Evolutionary conservation across 495 filamentous ascomycete species (phyloP), one percentile per base, ranked within the genome.

Genomic region (Rostrohypoxylon terebratum): DNA sequence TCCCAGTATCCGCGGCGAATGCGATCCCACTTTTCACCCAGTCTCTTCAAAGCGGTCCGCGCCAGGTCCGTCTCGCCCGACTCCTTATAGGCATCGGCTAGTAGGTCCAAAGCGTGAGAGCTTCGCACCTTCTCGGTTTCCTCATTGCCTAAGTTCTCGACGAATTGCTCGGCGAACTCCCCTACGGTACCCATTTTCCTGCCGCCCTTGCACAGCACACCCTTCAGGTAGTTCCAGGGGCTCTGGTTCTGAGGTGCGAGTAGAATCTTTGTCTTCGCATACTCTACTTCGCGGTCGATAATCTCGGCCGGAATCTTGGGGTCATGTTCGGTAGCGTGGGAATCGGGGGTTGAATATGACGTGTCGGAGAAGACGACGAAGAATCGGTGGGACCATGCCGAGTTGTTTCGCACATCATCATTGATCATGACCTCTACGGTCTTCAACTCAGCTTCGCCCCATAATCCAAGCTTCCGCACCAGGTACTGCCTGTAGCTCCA

Each of bases 401-500:
- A 94, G 79, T 99, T 99, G 80, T 99, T 99, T 72, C 93, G 86
- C 57, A 98, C 90, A 80, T 99, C 96, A 9, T 86, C 81, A 58
- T 85, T 79, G 18, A 98, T 83, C 72, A 98, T 85, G 2, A 66
- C 69, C 72, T 97, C 90, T 55, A 92, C 83, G 72, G 90, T 89
- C 62, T 86, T 80, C 28, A 94, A 81, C 82, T 99, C 96, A 9
- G 68, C 81, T 2, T 66, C 69, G 36, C 45, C 73, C 73, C 80
- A 99, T 18, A 95, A 80, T 18, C 83, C 83, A 75, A 98, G 92
- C 73, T 93, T 92, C 34, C 88, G 87, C 40, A 98, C 93, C 1
- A 98, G 84, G 88, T 94, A 98, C 81, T 97, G 96, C 13, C 93
- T 87, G 79, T 98, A 98, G 59, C 90, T 92, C 95, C 96, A 99